Base-by-base conservation (phyloP, 805 yeast genomes). In the Zygosaccharomyces pseudorouxii region DNA sequence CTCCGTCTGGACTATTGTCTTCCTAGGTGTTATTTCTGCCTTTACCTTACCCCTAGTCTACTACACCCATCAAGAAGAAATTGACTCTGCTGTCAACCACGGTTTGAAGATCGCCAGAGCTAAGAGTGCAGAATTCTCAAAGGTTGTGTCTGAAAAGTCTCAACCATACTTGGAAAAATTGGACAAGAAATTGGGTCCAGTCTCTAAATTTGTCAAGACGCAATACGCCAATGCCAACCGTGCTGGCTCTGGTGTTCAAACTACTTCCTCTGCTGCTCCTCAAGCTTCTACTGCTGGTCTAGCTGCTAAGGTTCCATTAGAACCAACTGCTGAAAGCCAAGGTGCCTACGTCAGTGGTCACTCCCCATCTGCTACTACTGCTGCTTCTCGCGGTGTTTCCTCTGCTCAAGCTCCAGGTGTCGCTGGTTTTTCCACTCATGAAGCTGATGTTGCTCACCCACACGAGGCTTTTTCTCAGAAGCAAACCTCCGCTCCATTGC, bases 41-140 rank as follows among this genome's bases (percentile, higher is more conserved):
- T 92, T 92, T 77, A 69, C 95, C 38, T 72, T 79, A 39, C 98
- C 98, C 50, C 79, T 77, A 25, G 62, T 84, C 53, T 92, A 90
- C 75, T 71, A 79, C 59, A 76, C 76, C 57, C 81, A 86, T 78
- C 82, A 88, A 76, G 76, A 76, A 62, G 84, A 86, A 73, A 85
- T 90, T 62, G 89, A 85, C 67, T 79, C 80, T 42, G 76, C 79
- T 38, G 76, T 81, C 38, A 75, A 74, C 45, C 68, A 73, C 43
- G 71, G 67, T 56, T 61, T 73, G 42, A 65, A 72, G 46, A 51
- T 76, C 30, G 81, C 80, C 42, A 76, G 74, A 59, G 76, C 71
- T 38, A 80, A 82, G 68, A 60, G 80, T 27, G 59, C 71, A 29
- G 72, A 73, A 39, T 70, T 67, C 59, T 58, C 73, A 40, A 65